phyloP scores from a whole-genome alignment of 306 rosid genomes.

The Dryas alaskensis region DNA sequence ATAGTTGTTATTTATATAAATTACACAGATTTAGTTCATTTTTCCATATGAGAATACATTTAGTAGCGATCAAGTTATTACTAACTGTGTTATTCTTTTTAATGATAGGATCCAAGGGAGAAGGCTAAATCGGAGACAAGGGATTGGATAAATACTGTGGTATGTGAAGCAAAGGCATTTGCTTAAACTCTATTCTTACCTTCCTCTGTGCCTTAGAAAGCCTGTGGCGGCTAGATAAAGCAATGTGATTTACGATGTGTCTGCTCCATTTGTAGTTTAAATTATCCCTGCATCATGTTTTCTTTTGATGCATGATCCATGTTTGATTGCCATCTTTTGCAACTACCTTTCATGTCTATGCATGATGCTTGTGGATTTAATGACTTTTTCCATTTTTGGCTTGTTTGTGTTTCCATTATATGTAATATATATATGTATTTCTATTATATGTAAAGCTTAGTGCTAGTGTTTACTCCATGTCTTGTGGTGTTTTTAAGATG shows the following conservation, averaged over 20 bases:
- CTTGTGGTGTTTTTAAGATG: background rate
- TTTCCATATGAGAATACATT: background rate
- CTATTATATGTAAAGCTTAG: background rate
- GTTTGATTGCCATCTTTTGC: background rate
- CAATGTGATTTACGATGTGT: background rate
- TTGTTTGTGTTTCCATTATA: background rate
- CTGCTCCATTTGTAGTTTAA: background rate
- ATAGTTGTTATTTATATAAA: background rate
- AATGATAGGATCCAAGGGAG: conserved; percentile 84
- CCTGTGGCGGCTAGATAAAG: conserved; percentile 10
- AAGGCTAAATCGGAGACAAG: conserved; percentile 95
- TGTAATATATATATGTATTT: background rate
- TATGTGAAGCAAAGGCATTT: conserved; percentile 42
- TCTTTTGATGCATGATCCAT: background rate
- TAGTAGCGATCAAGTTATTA: background rate
- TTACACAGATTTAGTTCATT: background rate
- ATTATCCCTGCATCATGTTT: background rate
- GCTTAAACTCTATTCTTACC: conserved; percentile 9
- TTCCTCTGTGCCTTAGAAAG: conserved; percentile 21
- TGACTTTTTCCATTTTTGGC: background rate
- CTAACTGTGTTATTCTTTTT: conserved; percentile 19
- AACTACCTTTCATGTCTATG: background rate
- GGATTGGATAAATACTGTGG: conserved; percentile 98
- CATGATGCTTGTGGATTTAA: background rate
- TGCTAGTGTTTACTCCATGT: background rate